These are phyloP conservation scores for Cyberlindnera saturnus DNA, from an alignment of 805 yeast genomes.

Conservation along the genomic window DNA sequence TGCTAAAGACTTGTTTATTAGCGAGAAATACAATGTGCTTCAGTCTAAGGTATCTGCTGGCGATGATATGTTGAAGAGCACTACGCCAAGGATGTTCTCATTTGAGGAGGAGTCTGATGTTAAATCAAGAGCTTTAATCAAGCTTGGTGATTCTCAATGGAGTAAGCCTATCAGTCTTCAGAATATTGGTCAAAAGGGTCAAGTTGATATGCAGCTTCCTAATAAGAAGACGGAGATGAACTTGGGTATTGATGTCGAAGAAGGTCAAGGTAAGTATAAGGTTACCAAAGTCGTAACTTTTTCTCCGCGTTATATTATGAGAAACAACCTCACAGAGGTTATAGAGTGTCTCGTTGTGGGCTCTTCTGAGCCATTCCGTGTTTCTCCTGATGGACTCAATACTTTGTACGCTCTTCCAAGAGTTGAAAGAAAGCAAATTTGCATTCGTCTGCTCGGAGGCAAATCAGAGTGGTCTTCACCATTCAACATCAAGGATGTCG, in stretches of 20 bases:
- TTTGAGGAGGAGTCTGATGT: constrained; percentile 55
- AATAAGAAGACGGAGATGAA: constrained; percentile 57
- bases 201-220: constrained; percentile 41
- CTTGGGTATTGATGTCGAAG: constrained; percentile 68
- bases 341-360: constrained; percentile 66
- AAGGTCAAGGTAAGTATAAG: constrained; percentile 81
- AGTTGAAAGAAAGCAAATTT: constrained; percentile 50
- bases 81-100: constrained; percentile 77
- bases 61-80: constrained; percentile 26
- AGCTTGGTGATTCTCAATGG: constrained; percentile 63
- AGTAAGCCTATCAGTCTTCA: constrained; percentile 78
- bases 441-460: constrained; percentile 51
- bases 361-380: constrained; percentile 40
- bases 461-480: constrained; percentile 81
- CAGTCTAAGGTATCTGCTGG: constrained; percentile 34
- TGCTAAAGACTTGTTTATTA: constrained; percentile 54
- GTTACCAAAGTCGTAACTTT: constrained; percentile 72
- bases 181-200: constrained; percentile 80
- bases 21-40: constrained; percentile 48
- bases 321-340: constrained; percentile 51
- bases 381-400: constrained; percentile 39
- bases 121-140: constrained; percentile 59
- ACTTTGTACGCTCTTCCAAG: constrained; percentile 66
- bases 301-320: constrained; percentile 75
- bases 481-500: constrained; percentile 76